Evolutionary conservation across 2,329 filamentous ascomycete species (phyloP), one percentile per base, ranked within the genome.

Genomic region (Trichoderma cornu-damae): DNA sequence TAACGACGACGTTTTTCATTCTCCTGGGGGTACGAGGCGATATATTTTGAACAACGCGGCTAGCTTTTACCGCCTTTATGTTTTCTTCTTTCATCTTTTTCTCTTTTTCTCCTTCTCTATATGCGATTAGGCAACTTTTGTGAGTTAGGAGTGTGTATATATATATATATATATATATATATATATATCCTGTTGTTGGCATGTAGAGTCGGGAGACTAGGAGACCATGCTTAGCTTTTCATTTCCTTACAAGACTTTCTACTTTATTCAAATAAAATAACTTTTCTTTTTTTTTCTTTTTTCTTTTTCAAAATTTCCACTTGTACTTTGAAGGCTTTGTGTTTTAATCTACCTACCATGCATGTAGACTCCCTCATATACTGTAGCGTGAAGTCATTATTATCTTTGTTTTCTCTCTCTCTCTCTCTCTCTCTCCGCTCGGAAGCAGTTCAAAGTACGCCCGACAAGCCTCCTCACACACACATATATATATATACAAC

Each of bases 271-370:
- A n/a, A 30, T 30, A 30, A 30, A n/a, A n/a, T n/a, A n/a, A n/a
- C n/a, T n/a, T n/a, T n/a, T n/a, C n/a, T n/a, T n/a, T n/a, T n/a
- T n/a, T n/a, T n/a, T n/a, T n/a, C n/a, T n/a, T n/a, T n/a, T n/a
- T n/a, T 30, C 3, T 3, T 26, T 11, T 43, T 26, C 20, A 24
- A 42, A 16, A 22, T 26, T 5, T n/a, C n/a, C n/a, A n/a, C n/a
- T n/a, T n/a, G n/a, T n/a, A n/a, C n/a, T n/a, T 42, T n/a, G 12
- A 44, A 28, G 5, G 3, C 7, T 7, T 22, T 16, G 32, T 46
- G 42, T 54, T 32, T 54, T 30, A 22, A 46, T 54, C 42, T 37
- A n/a, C n/a, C n/a, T n/a, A n/a, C n/a, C n/a, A 54, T 54, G n/a
- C 32, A 32, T 46, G n/a, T 38, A 28, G 16, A 38, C 22, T n/a